Evolutionary conservation across 2,329 filamentous ascomycete genomes (phyloP), one percentile per base, ranked within the genome.

Genomic region (Knufia fluminis): DNA sequence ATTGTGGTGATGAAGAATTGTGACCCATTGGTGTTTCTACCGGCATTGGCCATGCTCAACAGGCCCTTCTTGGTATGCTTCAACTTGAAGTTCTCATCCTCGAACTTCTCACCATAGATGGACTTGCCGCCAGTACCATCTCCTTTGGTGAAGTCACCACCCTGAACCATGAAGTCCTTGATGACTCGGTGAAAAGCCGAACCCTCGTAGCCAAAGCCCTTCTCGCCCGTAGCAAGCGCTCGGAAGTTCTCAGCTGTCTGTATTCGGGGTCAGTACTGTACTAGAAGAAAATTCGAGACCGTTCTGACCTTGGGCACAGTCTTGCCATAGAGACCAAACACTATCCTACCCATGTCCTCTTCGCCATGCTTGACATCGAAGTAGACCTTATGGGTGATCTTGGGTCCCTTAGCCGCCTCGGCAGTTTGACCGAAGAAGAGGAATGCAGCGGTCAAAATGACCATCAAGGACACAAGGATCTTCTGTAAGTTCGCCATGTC

Each of bases 361-460:
- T 79, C 79, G 52, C 77, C 80, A 65, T 82, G 77, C 57, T 76
- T 69, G 51, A 83, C 78, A 60, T 83, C 80, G 57, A 83, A 82
- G 67, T 76, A 83, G 61, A 83, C 79, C 77, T 74, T 95, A 77
- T 86, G 77, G 62, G 90, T 96, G 74, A 96, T 91, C 81, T 92
- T 94, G 56, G 88, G 91, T 41, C 92, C 91, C 74, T 91, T 88
- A 58, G 75, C 75, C 48, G 86, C 85, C 60, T 85, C 80, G 52
- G 79, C 81, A 28, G 80, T 78, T 69, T 88, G 83, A 59, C 84
- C 77, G 65, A 94, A 81, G 72, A 87, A 80, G 59, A 89, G 71
- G 65, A 91, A 75, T 59, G 78, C 76, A 61, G 90, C 74, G 61
- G 86, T 82, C 61, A 94, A 67, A 63, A 95, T 79, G 64, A 94